Conservation (phyloP, 495 filamentous ascomycete genomes). For the Hyaloscypha finlandica region DNA sequence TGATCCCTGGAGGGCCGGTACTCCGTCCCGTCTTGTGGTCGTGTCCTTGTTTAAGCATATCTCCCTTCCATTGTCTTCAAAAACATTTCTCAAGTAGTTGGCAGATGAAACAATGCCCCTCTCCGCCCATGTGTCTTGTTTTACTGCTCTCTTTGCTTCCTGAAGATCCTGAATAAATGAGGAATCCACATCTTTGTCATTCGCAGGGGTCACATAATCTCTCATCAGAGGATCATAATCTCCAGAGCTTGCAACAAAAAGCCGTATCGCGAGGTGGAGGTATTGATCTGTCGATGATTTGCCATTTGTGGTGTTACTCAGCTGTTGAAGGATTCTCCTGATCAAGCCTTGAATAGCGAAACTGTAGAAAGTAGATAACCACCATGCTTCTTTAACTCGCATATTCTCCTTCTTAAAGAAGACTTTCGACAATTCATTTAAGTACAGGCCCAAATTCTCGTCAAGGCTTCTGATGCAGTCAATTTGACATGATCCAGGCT, state of each 20-base stretch:
- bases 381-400: too few species aligned
- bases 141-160: neutral
- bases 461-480: too few species aligned
- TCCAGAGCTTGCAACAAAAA: neutral
- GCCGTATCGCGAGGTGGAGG: neutral
- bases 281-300: neutral
- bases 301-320: neutral
- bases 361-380: neutral
- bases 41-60: too few species aligned
- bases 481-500: too few species aligned
- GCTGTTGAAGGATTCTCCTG: neutral
- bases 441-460: too few species aligned
- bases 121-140: neutral
- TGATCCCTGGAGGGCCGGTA: too few species aligned
- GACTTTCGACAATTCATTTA: too few species aligned
- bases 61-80: too few species aligned
- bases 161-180: neutral
- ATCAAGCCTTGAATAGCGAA: conserved; percentile 1
- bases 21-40: too few species aligned
- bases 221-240: neutral
- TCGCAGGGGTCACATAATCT: neutral
- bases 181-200: neutral
- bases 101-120: too few species aligned
- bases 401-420: too few species aligned
- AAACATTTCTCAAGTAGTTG: too few species aligned